Evolutionary conservation across 2,329 filamentous ascomycete genomes (phyloP), one percentile per base, ranked within the genome.

Genomic region (Dothiorella sarmentorum): DNA sequence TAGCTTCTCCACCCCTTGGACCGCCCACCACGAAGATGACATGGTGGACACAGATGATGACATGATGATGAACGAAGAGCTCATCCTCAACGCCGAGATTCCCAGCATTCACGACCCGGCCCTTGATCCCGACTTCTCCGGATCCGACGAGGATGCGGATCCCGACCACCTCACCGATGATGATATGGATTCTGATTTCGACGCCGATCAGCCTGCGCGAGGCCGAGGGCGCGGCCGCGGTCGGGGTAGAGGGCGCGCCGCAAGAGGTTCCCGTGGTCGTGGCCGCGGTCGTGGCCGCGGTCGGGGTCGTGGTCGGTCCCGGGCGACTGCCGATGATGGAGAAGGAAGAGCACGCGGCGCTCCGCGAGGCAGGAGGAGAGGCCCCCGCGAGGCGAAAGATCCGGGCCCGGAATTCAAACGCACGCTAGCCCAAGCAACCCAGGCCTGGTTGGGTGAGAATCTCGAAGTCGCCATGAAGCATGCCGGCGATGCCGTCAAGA

Each of bases 321-420:
- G 55, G 53, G 27, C n/a, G 26, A 27, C 22, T 27, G 17, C n/a
- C 57, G 47, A 56, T 42, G n/a, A 31, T 44, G 51, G 58, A 9
- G 27, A 67, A 67, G 61, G 56, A 35, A 56, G 49, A 49, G 40
- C 52, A 56, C 61, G 33, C 17, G 66, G 63, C 40, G 37, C 47
- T 20, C 49, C 66, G 64, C 11, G 62, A 64, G 49, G 68, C 68
- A 47, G 70, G n/a, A 67, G 64, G 31, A 68, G 70, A 64, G 75
- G 77, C 15, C 75, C 75, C 47, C 73, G 74, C 26, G 84, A 85
- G 68, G 81, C 84, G 22, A 85, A 83, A 7, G 87, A 89, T 68
- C 87, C 86, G 15, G 83, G 86, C 43, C 84, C 81, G 38, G 86
- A 91, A 64, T 89, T 91, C 70, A 90, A 87, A 66, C 78, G 82